phyloP scores from a whole-genome alignment of 2,329 filamentous ascomycete species.

The Cytospora chrysosperma region DNA sequence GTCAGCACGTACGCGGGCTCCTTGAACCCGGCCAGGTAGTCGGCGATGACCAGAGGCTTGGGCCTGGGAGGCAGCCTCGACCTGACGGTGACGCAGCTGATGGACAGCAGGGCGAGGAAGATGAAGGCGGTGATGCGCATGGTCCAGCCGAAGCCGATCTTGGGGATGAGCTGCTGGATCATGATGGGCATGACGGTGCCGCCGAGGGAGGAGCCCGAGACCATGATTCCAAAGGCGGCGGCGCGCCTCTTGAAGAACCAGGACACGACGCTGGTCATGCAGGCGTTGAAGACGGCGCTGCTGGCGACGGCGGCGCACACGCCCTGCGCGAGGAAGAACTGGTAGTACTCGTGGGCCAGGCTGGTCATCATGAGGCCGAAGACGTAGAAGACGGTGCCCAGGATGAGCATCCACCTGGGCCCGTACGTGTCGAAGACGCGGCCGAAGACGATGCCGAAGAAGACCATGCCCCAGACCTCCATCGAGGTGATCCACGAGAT shows the following conservation, averaged over 20 bases:
- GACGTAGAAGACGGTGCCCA: slow-evolving; percentile 52
- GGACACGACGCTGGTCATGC: slow-evolving; percentile 37
- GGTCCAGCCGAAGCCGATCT: slow-evolving; percentile 43
- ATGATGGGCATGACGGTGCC: slow-evolving; percentile 59
- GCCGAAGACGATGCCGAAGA: slow-evolving; percentile 46
- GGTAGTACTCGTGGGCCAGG: slow-evolving; percentile 42
- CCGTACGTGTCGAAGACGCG: slow-evolving; percentile 57
- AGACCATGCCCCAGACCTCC: slow-evolving; percentile 45
- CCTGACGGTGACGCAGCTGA: slow-evolving; percentile 35
- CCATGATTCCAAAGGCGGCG: slow-evolving; percentile 47
- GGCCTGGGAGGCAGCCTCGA: slow-evolving; percentile 36
- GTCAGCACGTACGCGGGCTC: slow-evolving; percentile 47
- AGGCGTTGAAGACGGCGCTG: slow-evolving; percentile 37
- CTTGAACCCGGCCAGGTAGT: slow-evolving; percentile 47
- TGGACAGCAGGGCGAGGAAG: slow-evolving; percentile 35
- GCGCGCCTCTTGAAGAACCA: slow-evolving; percentile 50
- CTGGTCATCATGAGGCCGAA: slow-evolving; percentile 63
- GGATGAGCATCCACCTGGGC: slow-evolving; percentile 51
- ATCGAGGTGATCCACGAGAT: slow-evolving; percentile 59
- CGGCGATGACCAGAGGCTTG: slow-evolving; percentile 43
- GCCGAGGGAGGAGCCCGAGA: slow-evolving; percentile 49
- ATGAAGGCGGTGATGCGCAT: slow-evolving; percentile 39
- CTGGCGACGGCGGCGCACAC: slow-evolving; percentile 35
- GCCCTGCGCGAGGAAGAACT: slow-evolving; percentile 41
- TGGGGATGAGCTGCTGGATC: slow-evolving; percentile 49